Base-by-base conservation (phyloP, 2,329 filamentous ascomycete species). In the Sporothrix euskadiensis region DNA sequence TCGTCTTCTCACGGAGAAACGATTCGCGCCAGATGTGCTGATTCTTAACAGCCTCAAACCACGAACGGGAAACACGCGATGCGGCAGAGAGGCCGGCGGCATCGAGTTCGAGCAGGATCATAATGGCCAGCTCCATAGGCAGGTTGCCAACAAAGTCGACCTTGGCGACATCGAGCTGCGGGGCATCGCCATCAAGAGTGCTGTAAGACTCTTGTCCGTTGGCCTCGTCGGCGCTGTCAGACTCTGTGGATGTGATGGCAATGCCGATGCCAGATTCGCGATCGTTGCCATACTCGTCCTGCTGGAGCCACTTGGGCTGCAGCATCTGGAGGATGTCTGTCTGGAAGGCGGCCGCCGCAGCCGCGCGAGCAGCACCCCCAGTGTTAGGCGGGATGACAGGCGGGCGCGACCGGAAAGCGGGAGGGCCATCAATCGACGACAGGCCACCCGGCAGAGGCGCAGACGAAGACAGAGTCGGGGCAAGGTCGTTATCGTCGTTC, bases 251-350 rank as follows among this genome's bases (percentile, higher is more conserved):
- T 1, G 85, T 85, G 2, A 90, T 80, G 0, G 85, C 83, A 69
- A 91, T 90, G 44, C 88, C 88, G 71, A 91, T 90, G 26, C 89
- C 89, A 77, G 89, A 91, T 80, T 91, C 89, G 35, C 85, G 83
- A 76, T 91, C 88, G 75, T 86, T 88, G n/a, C 82, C 79, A 66
- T 81, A 82, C 22, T 86, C 85, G 2, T 88, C 85, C 44, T 81
- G 80, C 9, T 83, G 79, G 8, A 88, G 78, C 81, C 85, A 84
- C 69, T 83, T 81, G 56, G 83, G 83, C 41, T 84, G 81, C 47
- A 66, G 47, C 39, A 52, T 80, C 52, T 80, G 82, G 75, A 77
- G 73, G 1, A 74, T 74, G 7, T 79, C 77, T 59, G 70, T 78
- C 69, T 89, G 89, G 76, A 90, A 87, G 73, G 88, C 83, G 12